Percentiles rank a stretch among this genome's conserved stretches.
Conservation (phyloP, 352 stramenopile species). For the Phytophthora chlamydospora region DNA sequence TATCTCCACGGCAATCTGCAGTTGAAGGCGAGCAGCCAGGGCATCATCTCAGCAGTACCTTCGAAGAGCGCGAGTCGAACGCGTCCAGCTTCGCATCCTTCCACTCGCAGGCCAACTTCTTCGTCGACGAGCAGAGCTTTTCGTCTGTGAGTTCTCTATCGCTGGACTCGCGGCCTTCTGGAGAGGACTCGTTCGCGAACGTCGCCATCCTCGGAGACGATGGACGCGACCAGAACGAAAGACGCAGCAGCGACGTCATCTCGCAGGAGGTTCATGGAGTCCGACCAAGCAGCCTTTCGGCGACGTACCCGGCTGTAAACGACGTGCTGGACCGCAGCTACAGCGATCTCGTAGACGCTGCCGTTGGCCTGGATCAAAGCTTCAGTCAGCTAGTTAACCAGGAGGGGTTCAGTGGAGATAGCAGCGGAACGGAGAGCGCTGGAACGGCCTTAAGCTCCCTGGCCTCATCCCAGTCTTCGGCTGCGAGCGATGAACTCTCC, state of each 20-base stretch:
- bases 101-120: constrained; percentile 37
- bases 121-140: constrained; percentile 40
- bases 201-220: constrained; percentile 40
- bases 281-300: constrained; percentile 2
- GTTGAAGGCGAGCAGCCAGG: constrained; percentile 4
- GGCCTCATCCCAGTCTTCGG: constrained; percentile 21
- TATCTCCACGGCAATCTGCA: constrained; percentile 12
- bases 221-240: constrained; percentile 23
- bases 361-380: constrained; percentile 17
- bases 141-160: constrained; percentile 25
- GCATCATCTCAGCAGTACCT: constrained; percentile 26
- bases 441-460: constrained; percentile 20
- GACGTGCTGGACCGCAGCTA: constrained; percentile 35
- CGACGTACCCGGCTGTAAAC: background rate
- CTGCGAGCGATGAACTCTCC: constrained; percentile 30
- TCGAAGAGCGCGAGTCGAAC: constrained; percentile 22
- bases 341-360: constrained; percentile 26
- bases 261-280: constrained; percentile 3
- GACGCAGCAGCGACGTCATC: constrained; percentile 32
- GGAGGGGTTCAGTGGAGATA: constrained; percentile 6
- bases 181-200: constrained; percentile 37
- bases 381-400: constrained; percentile 28
- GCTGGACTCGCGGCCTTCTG: constrained; percentile 24
- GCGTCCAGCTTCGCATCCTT: constrained; percentile 23
- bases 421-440: constrained; percentile 7